Percentiles rank a stretch among this genome's conserved stretches.
Evolutionary conservation across 1,284 basidiomycete genomes (phyloP).

Genomic region (Fistulina hepatica): DNA sequence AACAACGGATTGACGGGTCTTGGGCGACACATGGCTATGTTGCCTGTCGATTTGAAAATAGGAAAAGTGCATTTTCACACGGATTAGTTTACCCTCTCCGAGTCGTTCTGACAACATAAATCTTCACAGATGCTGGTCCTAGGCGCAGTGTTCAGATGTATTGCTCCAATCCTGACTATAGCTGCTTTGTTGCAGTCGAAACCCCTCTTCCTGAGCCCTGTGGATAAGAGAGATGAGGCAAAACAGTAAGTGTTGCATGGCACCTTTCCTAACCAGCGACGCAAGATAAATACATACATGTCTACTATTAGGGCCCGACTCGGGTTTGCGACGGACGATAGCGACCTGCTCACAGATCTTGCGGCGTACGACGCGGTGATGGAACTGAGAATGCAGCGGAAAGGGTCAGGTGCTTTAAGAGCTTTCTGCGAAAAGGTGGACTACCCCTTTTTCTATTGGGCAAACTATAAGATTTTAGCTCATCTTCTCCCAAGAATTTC

Average conservation of each 20-base stretch:
- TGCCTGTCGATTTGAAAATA: slow-evolving; percentile 84
- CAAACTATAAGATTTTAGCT: background rate
- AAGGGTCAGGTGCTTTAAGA: slow-evolving; percentile 37
- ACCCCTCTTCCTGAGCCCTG: slow-evolving; percentile 72
- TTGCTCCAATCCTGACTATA: slow-evolving; percentile 70
- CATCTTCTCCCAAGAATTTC: slow-evolving; percentile 50
- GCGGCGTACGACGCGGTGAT: slow-evolving; percentile 66
- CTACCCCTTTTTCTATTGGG: background rate
- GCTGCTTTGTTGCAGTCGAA: slow-evolving; percentile 82
- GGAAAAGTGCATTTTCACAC: too few species aligned
- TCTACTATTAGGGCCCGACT: slow-evolving; percentile 45
- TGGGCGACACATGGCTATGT: slow-evolving; percentile 71
- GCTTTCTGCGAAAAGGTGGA: slow-evolving; percentile 71
- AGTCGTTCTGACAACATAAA: slow-evolving; percentile 2
- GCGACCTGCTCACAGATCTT: slow-evolving; percentile 79
- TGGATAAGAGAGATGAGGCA: slow-evolving; percentile 78
- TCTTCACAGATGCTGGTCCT: slow-evolving; percentile 69
- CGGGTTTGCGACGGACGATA: slow-evolving; percentile 61
- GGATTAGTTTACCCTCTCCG: background rate
- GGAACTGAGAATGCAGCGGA: slow-evolving; percentile 39
- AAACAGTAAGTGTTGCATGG: slow-evolving; percentile 49
- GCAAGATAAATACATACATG: slow-evolving; percentile 6
- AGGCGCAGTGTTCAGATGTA: slow-evolving; percentile 69
- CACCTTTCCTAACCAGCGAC: background rate
- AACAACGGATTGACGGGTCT: slow-evolving; percentile 68